A percentile compares a stretch with the other conserved stretches of the same genome.
Conservation (phyloP, 805 yeast genomes). For the Myxozyma nipponensis region DNA sequence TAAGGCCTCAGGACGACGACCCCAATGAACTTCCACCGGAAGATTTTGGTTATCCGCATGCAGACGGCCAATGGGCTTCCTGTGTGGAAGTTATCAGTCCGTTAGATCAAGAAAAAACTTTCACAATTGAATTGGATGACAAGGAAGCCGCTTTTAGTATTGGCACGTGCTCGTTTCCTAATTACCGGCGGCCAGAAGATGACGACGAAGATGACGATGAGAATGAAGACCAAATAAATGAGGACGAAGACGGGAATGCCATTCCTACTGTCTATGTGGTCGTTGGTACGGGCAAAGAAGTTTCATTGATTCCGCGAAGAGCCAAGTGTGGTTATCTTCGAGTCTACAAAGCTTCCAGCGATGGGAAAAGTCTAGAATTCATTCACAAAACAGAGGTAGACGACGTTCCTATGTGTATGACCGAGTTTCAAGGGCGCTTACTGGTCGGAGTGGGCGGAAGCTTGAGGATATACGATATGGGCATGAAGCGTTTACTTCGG, state of each 20-base stretch:
- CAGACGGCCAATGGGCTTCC: conserved; percentile 46
- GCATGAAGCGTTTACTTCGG: conserved; percentile 71
- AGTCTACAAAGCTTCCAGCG: conserved; percentile 34
- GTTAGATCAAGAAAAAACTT: conserved; percentile 37
- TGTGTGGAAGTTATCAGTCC: conserved; percentile 51
- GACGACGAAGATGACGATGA: conserved; percentile 16
- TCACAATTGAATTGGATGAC: conserved; percentile 45
- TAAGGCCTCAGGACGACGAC: conserved; percentile 27
- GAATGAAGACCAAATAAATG: conserved; percentile 11
- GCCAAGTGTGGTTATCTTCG: conserved; percentile 32
- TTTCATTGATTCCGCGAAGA: conserved; percentile 29
- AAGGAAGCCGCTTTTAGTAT: conserved; percentile 46
- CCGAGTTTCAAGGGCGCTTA: conserved; percentile 55
- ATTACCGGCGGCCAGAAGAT: conserved; percentile 8
- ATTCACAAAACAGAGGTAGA: conserved; percentile 61
- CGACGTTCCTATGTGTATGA: conserved; percentile 47
- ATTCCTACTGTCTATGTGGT: conserved; percentile 22
- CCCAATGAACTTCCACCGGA: conserved; percentile 40
- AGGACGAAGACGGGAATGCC: conserved; percentile 17
- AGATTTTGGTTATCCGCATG: conserved; percentile 45
- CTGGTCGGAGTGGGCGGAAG: conserved; percentile 54
- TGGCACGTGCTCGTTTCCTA: conserved; percentile 36
- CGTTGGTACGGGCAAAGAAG: conserved; percentile 35
- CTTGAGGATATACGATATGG: conserved; percentile 65
- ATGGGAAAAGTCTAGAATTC: conserved; percentile 43